Conservation (phyloP, 768 basidiomycete genomes). For the Cystobasidium onofrii region DNA sequence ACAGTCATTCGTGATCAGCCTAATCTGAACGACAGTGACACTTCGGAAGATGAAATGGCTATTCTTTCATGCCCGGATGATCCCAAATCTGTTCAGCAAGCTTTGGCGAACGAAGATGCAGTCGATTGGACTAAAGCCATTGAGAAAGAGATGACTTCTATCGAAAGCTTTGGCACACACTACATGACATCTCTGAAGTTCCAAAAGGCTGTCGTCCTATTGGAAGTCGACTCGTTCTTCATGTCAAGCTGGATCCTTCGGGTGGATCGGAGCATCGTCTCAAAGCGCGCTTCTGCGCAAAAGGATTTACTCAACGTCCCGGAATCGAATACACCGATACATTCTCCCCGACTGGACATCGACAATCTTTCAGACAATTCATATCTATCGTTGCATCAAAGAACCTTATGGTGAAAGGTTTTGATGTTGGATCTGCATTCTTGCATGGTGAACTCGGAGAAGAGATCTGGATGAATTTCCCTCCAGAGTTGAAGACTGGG, state of each 20-base stretch:
- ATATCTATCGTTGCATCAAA: not conserved
- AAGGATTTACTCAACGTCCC: not conserved
- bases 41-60: not conserved
- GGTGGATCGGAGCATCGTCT: not conserved
- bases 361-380: not conserved
- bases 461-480: constrained; percentile 16
- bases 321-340: not conserved
- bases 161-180: not conserved
- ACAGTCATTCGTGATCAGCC: constrained; percentile 1
- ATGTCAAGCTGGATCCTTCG: constrained; percentile 1
- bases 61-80: not conserved
- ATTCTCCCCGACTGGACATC: not conserved
- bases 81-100: not conserved
- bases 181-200: not conserved
- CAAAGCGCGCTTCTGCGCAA: not conserved
- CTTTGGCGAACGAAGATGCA: not conserved
- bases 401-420: not conserved
- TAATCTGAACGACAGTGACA: not conserved
- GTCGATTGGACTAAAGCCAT: not conserved
- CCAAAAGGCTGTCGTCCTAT: not conserved
- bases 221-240: not conserved
- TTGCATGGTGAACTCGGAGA: not conserved
- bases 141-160: constrained; percentile 14
- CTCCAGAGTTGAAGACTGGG: not conserved
- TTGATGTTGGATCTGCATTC: not conserved